A percentile compares a stretch with the other conserved stretches of the same genome.
Evolutionary conservation across 2,329 filamentous ascomycete species (phyloP).

Genomic region (Talaromyces sp.): DNA sequence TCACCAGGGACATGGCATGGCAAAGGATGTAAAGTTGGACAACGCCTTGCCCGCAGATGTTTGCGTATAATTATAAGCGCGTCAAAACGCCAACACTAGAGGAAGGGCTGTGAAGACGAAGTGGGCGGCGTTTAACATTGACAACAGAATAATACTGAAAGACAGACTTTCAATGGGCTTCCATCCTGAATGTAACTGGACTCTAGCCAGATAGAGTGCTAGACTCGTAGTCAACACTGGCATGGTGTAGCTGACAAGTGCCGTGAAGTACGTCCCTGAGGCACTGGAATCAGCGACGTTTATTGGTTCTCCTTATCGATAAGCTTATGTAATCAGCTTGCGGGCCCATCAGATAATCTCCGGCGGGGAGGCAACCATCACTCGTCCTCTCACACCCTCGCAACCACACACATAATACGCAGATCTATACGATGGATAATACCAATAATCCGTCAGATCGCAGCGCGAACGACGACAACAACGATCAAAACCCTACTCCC

Average conservation of each 20-base stretch:
- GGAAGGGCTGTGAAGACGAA: too few species aligned
- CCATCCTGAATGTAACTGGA: too few species aligned
- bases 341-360: not conserved
- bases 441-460: not conserved
- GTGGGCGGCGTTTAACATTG: too few species aligned
- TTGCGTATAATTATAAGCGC: constrained; percentile 4
- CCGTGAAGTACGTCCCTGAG: too few species aligned
- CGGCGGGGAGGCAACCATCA: constrained; percentile 2
- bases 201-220: too few species aligned
- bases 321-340: constrained; percentile 4
- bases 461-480: constrained; percentile 25
- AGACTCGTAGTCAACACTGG: too few species aligned
- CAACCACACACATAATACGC: not conserved
- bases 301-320: constrained; percentile 3
- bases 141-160: too few species aligned
- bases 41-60: not conserved
- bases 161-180: too few species aligned
- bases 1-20: not conserved
- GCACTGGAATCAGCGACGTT: too few species aligned
- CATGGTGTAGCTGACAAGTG: too few species aligned
- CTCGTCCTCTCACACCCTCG: not conserved
- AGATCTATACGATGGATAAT: constrained; percentile 2
- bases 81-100: not conserved
- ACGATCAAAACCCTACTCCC: constrained; percentile 20
- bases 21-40: not conserved